Evolutionary conservation across 805 yeast genomes (phyloP).

Genomic region (Ogataea trehalophila): DNA sequence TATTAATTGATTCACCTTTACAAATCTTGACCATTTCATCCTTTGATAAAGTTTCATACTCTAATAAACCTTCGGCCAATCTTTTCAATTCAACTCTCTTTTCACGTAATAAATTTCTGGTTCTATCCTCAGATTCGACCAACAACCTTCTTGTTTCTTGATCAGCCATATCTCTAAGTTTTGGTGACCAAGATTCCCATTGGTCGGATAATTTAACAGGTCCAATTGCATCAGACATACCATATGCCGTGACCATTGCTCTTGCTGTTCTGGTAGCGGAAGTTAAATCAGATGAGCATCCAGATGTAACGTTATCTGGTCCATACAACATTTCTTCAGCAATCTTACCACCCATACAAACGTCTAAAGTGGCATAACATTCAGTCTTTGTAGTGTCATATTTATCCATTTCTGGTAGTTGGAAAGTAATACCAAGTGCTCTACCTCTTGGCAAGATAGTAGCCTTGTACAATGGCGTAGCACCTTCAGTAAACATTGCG

Average conservation of each 20-base stretch:
- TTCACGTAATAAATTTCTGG: conserved; percentile 60
- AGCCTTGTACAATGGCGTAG: conserved; percentile 93
- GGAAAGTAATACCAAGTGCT: conserved; percentile 95
- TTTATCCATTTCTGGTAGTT: conserved; percentile 97
- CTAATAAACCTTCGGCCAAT: conserved; percentile 87
- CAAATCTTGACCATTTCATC: conserved; percentile 87
- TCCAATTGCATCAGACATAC: conserved; percentile 92
- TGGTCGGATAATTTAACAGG: conserved; percentile 86
- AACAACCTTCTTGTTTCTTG: conserved; percentile 79
- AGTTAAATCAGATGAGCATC: conserved; percentile 88
- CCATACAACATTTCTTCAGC: conserved; percentile 96
- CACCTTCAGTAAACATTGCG: conserved; percentile 92
- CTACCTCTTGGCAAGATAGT: conserved; percentile 96
- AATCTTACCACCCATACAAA: conserved; percentile 98
- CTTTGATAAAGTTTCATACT: conserved; percentile 89
- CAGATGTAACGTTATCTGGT: conserved; percentile 86
- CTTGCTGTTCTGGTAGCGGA: conserved; percentile 90
- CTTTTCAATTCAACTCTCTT: conserved; percentile 70
- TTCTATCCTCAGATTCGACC: conserved; percentile 72
- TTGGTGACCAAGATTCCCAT: conserved; percentile 94
- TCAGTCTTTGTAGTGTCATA: conserved; percentile 87
- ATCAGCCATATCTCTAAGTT: conserved; percentile 85
- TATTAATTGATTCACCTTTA: conserved; percentile 68
- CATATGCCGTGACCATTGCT: conserved; percentile 95
- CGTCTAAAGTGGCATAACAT: conserved; percentile 88